Percentiles rank a stretch among this genome's conserved stretches.
phyloP scores from a whole-genome alignment of 345 rosid genomes.

The Punica granatum region DNA sequence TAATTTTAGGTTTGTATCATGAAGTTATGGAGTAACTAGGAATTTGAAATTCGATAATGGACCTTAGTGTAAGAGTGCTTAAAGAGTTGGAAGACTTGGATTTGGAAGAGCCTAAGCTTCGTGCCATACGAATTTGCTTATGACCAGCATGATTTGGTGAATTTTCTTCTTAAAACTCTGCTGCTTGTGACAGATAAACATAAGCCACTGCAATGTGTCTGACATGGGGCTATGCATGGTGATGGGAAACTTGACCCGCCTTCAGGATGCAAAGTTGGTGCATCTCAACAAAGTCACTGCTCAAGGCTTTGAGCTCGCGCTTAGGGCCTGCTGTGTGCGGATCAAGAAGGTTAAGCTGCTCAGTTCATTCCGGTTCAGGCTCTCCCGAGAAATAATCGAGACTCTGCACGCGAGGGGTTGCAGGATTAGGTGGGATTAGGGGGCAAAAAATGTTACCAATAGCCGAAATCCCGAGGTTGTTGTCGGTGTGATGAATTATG shows the following conservation, averaged over 20 bases:
- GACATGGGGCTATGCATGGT: slow-evolving; percentile 51
- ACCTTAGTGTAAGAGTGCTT: not conserved
- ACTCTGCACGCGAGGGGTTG: slow-evolving; percentile 62
- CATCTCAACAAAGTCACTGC: slow-evolving; percentile 54
- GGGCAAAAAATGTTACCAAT: not conserved
- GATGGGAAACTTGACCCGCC: slow-evolving; percentile 70
- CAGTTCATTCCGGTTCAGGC: slow-evolving; percentile 51
- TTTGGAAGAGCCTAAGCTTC: not conserved
- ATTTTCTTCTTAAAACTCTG: not conserved
- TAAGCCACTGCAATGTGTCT: slow-evolving; percentile 59
- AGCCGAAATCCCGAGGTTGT: not conserved
- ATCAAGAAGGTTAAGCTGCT: slow-evolving; percentile 81
- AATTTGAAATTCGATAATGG: too few relatives aligned
- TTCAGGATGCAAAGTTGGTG: slow-evolving; percentile 87
- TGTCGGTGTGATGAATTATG: not conserved
- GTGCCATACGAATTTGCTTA: not conserved
- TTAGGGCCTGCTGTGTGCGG: slow-evolving; percentile 52
- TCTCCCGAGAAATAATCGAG: slow-evolving; percentile 65
- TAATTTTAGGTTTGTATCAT: too few relatives aligned
- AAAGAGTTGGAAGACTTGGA: too few relatives aligned
- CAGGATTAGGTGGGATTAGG: slow-evolving; percentile 66
- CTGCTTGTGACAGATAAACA: slow-evolving; percentile 61
- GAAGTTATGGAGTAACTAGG: too few relatives aligned
- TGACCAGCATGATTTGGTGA: not conserved
- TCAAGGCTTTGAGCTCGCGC: slow-evolving; percentile 74